Percentiles rank a stretch among this genome's conserved stretches.
These are phyloP conservation scores for Zymoseptoria brevis DNA, from an alignment of 2,329 filamentous ascomycete species.

Conservation along the genomic window DNA sequence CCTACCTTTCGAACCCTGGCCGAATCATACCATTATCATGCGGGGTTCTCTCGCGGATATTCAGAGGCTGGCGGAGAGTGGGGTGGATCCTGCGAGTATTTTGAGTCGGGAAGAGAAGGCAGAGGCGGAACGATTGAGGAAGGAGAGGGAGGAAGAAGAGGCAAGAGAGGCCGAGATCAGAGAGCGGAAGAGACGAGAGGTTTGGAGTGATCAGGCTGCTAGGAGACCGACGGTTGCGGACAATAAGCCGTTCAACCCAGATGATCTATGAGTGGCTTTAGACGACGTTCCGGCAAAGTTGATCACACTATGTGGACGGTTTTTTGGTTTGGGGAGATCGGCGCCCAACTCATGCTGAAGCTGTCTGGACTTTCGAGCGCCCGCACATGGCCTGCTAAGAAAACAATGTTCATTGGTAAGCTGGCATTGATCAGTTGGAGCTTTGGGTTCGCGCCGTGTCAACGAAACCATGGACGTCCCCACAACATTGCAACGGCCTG, in stretches of 20 bases:
- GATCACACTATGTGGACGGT: too few relatives aligned
- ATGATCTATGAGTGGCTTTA: slow-evolving; percentile 18
- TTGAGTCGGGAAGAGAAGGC: slow-evolving; percentile 38
- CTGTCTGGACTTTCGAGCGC: too few relatives aligned
- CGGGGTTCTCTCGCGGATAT: slow-evolving; percentile 56
- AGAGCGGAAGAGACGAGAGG: slow-evolving; percentile 9
- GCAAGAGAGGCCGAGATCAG: slow-evolving; percentile 26
- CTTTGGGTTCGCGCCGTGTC: too few relatives aligned
- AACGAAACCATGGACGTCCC: too few relatives aligned
- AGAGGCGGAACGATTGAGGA: slow-evolving; percentile 28
- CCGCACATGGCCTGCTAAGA: too few relatives aligned
- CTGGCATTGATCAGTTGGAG: too few relatives aligned
- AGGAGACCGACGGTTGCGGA: slow-evolving; percentile 14
- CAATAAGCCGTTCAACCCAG: slow-evolving; percentile 29
- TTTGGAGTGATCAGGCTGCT: slow-evolving; percentile 9
- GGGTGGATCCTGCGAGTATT: slow-evolving; percentile 49
- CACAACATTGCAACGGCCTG: too few relatives aligned
- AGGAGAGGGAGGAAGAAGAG: slow-evolving; percentile 34
- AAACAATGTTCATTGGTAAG: too few relatives aligned
- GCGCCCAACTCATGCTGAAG: too few relatives aligned
- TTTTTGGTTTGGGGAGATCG: too few relatives aligned
- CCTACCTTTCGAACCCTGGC: slow-evolving; percentile 66
- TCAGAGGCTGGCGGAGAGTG: slow-evolving; percentile 54
- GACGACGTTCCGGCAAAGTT: too few relatives aligned
- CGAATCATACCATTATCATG: slow-evolving; percentile 60